These are phyloP conservation scores for Kitagawia praeruptora DNA, from an alignment of 129 eudicot species.

Conservation along the genomic window DNA sequence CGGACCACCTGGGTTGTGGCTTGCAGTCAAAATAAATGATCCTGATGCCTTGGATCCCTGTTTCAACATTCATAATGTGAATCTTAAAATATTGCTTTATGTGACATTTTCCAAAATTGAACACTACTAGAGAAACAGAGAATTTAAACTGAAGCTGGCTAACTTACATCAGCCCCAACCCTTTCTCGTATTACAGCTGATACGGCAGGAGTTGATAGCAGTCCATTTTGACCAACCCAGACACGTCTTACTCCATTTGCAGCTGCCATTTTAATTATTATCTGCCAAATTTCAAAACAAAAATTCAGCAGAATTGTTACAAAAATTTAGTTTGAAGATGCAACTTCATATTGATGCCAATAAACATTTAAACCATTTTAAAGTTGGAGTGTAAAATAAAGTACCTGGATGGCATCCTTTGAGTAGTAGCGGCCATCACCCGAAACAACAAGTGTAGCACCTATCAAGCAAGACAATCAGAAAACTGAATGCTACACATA, in stretches of 20 bases:
- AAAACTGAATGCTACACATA: background rate
- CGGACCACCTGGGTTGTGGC: constrained; percentile 99
- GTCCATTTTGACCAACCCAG: constrained; percentile 95
- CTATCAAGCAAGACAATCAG: constrained; percentile 24
- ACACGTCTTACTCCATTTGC: constrained; percentile 92
- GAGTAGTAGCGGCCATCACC: constrained; percentile 99
- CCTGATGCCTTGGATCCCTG: constrained; percentile 95
- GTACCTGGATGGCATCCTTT: constrained; percentile 85
- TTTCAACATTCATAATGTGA: background rate
- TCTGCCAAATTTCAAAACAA: constrained; percentile 32
- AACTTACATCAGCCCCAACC: constrained; percentile 84
- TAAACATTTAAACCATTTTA: background rate
- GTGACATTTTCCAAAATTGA: background rate
- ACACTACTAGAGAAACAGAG: background rate
- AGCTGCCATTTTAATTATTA: constrained; percentile 91
- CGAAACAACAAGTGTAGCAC: constrained; percentile 95
- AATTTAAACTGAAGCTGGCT: constrained; percentile 3
- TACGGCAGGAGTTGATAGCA: constrained; percentile 94
- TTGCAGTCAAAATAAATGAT: constrained; percentile 90
- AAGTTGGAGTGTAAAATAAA: background rate
- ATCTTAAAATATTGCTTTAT: background rate
- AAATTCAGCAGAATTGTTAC: constrained; percentile 5
- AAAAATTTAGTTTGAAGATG: background rate
- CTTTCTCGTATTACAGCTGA: constrained; percentile 91
- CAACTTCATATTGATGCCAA: background rate